A percentile compares a stretch with the other conserved stretches of the same genome.
phyloP scores from a whole-genome alignment of 1,284 basidiomycete genomes.

The Ceratobasidium sp. region DNA sequence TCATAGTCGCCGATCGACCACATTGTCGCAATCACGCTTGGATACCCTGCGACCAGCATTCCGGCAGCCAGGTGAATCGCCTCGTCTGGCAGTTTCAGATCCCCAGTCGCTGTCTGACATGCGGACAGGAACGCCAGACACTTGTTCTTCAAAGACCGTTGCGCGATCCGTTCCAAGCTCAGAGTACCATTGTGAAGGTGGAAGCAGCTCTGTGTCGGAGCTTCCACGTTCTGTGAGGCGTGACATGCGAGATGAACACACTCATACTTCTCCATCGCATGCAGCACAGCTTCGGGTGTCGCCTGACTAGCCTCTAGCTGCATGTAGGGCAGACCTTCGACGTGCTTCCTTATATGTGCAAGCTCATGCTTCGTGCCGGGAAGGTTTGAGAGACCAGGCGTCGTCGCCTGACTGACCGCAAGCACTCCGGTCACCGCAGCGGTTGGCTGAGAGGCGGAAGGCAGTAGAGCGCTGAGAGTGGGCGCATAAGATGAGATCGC shows the following conservation, averaged over 20 bases:
- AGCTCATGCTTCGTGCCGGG: neutral
- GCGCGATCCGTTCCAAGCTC: neutral
- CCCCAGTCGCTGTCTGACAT: conserved; percentile 30
- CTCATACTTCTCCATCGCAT: neutral
- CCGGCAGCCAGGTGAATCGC: conserved; percentile 29
- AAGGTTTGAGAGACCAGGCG: neutral
- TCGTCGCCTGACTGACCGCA: conserved; percentile 5
- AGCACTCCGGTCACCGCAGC: neutral
- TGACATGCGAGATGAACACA: conserved; percentile 43
- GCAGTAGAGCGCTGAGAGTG: neutral
- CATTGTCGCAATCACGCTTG: conserved; percentile 32
- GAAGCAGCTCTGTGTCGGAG: conserved; percentile 25
- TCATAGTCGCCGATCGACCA: neutral
- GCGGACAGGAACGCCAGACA: conserved; percentile 22
- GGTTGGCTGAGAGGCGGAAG: too few relatives aligned
- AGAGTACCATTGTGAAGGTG: conserved; percentile 20
- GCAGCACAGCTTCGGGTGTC: conserved; percentile 3
- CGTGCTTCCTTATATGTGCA: neutral
- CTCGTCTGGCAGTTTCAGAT: conserved; percentile 23
- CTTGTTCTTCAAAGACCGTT: neutral
- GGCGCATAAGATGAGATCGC: conserved; percentile 18
- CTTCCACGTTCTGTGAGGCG: conserved; percentile 3
- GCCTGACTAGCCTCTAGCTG: neutral
- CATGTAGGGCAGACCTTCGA: neutral
- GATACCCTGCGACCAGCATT: conserved; percentile 24